Evolutionary conservation across 2,329 filamentous ascomycete species (phyloP), one percentile per base, ranked within the genome.

Genomic region (Fusarium pilosicola): DNA sequence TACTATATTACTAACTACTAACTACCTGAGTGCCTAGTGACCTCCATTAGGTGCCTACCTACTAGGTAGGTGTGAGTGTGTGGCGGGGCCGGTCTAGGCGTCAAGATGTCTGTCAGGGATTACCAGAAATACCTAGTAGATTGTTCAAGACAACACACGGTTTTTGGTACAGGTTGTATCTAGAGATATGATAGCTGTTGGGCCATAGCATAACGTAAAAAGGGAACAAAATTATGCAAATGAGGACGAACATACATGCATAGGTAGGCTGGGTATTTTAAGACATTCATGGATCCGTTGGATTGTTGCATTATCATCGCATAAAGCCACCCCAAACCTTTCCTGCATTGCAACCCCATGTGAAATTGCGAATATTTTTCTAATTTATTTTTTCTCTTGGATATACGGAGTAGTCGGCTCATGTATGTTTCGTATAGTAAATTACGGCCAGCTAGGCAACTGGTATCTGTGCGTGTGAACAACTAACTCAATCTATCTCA

Each of bases 21-120:
- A 34, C 7, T 34, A 34, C 32, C 32, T 49, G 14, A 30, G 28
- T 30, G 28, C 44, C 24, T 22, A n/a, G 22, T 32, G 15, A 49
- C 28, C 30, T 24, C 26, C 26, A 30, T 30, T 32, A 34, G 30
- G 22, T 65, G 44, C 39, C 45, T 66, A 55, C 12, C 45, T 66
- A 55, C 12, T 51, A 24, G 30, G 22, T 32, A 52, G 17, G 48
- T 24, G 30, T 52, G 48, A 52, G 74, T 73, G 75, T 51, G 68
- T 73, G 75, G 75, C 71, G 75, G 75, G 75, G 71, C 63, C 55
- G 38, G 61, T 42, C 62, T 68, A 68, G 69, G 75, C 65, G 55
- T 68, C 26, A 30, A 52, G 59, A 44, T 49, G 56, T 46, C 58
- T 65, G 61, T 57, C 62, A 41, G 44, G 52, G 62, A 63, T 63